These are phyloP conservation scores for Maudiozyma bulderi DNA, from an alignment of 805 yeast genomes.

Conservation along the genomic window DNA sequence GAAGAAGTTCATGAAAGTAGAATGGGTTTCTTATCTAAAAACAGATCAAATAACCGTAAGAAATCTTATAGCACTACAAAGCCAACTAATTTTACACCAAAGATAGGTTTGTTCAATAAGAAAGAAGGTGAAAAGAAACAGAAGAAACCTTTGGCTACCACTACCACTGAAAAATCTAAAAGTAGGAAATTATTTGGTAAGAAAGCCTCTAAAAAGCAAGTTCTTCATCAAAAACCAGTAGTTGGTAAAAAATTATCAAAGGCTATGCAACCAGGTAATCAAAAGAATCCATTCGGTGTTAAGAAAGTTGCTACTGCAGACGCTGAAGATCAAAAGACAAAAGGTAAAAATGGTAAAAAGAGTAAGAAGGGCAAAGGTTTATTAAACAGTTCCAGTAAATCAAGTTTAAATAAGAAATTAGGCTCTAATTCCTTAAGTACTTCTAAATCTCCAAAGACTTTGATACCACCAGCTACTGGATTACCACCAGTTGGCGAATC, in stretches of 20 bases:
- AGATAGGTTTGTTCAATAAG: not conserved
- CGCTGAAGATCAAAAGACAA: not conserved
- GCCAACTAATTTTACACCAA: not conserved
- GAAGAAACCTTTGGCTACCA: not conserved
- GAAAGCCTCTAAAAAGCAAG: not conserved
- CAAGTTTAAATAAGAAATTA: not conserved
- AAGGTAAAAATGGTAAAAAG: not conserved
- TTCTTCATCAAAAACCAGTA: not conserved
- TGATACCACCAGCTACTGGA: not conserved
- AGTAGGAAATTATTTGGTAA: not conserved
- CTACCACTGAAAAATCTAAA: not conserved
- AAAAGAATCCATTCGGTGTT: not conserved
- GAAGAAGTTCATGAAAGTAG: not conserved
- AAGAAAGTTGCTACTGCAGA: not conserved
- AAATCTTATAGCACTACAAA: constrained; percentile 1
- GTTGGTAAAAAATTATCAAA: not conserved
- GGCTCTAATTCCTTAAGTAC: not conserved
- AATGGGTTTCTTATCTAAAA: not conserved
- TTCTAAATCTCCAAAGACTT: not conserved
- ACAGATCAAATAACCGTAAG: not conserved
- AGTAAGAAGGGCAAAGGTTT: not conserved
- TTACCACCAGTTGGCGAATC: not conserved
- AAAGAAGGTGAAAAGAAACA: not conserved
- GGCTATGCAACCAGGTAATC: not conserved
- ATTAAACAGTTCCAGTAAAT: not conserved